Evolutionary conservation across 495 filamentous ascomycete species (phyloP).

Genomic region (Daldinia grandis): DNA sequence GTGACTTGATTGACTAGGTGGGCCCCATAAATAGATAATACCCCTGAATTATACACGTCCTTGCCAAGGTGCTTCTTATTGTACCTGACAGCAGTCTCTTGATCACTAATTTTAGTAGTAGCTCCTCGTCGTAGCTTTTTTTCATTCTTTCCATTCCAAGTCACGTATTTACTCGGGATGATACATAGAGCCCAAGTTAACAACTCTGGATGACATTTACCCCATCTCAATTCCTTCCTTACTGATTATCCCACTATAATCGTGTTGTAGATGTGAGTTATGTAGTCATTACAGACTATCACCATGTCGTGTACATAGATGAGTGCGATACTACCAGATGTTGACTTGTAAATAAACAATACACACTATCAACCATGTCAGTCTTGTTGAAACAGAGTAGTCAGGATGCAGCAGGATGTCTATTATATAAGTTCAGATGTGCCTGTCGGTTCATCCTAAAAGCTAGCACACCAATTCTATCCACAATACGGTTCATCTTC

Average conservation of each 20-base stretch:
- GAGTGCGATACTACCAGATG: not conserved
- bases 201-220: not conserved
- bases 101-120: not conserved
- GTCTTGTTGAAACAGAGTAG: not conserved
- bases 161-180: not conserved
- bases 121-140: not conserved
- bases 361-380: not conserved
- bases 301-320: not conserved
- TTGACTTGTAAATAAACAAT: not conserved
- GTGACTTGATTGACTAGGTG: not conserved
- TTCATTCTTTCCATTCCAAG: not conserved
- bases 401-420: not conserved
- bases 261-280: not conserved
- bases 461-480: not conserved
- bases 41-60: not conserved
- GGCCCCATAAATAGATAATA: not conserved
- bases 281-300: not conserved
- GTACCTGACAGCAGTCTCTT: not conserved
- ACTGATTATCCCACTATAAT: not conserved
- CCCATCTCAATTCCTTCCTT: not conserved
- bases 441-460: not conserved
- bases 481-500: not conserved
- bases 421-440: conserved; percentile 2
- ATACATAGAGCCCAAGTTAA: not conserved
- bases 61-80: not conserved